Evolutionary conservation across 176 grass and related monocot genomes (phyloP), one percentile per base, ranked within the genome.

Genomic region (Chrysopogon serrulatus): DNA sequence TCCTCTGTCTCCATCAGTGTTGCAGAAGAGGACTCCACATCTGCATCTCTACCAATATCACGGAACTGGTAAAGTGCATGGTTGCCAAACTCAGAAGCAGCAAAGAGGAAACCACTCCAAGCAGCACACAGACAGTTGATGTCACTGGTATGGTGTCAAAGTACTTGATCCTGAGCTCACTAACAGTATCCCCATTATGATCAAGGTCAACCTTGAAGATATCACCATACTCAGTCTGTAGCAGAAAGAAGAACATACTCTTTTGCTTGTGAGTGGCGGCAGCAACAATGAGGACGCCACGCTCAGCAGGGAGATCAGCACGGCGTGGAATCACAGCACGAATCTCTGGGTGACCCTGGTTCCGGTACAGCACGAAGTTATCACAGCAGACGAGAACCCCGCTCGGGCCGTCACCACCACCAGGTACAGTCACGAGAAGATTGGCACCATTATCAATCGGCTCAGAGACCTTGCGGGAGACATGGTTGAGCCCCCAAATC

Each of bases 1-100:
- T 98, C 96, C 39, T 98, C 93, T 40, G 96, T 98, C 53, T 98
- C 93, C 91, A 98, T 96, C 83, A 96, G 76, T 21, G 91, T 98
- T 35, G 91, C 85, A 41, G 96, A 98, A 14, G 93, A 96, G 14
- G 96, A 95, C 80, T 98, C 93, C 10, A 98, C 93, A 87, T 98
- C 96, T 5, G 87, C 96, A 56, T 87, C 96, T 35, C 89, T 87
- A 2, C 96, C 96, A 82, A 98, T 95, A 79, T 94, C 89, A 80
- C 89, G 93, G 73, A 98, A 96, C 78, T 94, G 96, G 89, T 96
- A 96, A 39, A 98, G 87, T 7, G 85, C 89, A 54, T 98, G 96
- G 82, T 96, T 96, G 15, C 96, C 93, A 48, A 93, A 94, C 83
- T 98, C 96, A 32, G 96, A 95, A 53, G 93, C 87, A 4, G 91